These are phyloP conservation scores for Chytriomyces hyalinus DNA, from an alignment of 192 early-diverging fungal genomes.

Conservation along the genomic window DNA sequence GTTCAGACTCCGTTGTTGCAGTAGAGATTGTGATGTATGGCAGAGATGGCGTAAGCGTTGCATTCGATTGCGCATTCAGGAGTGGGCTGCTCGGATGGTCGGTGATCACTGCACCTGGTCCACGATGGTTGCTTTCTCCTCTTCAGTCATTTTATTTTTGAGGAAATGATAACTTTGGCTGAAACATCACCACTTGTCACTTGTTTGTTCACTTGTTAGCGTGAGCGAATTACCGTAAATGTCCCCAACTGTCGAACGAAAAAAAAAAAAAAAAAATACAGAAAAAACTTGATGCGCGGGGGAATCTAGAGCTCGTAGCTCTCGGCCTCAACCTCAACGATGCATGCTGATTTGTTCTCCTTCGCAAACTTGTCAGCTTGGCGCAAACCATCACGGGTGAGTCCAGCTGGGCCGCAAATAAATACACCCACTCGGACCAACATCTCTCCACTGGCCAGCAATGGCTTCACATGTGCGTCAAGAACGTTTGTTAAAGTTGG, in stretches of 20 bases:
- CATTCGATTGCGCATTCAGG: neutral
- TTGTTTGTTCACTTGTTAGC: no score
- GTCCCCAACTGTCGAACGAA: no score
- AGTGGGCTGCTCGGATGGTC: neutral
- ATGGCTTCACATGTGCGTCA: neutral
- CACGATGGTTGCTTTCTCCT: neutral
- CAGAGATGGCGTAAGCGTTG: neutral
- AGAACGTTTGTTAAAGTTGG: neutral
- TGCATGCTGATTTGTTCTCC: neutral
- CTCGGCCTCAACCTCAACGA: no score
- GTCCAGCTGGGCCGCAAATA: neutral
- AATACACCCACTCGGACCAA: neutral
- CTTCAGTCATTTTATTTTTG: constrained; percentile 1
- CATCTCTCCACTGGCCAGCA: neutral
- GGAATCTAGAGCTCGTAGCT: no score
- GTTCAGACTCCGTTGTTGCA: neutral
- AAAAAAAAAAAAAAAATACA: no score
- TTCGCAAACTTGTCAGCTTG: neutral
- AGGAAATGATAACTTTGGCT: neutral
- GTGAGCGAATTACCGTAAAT: no score
- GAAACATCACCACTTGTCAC: no score
- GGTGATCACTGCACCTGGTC: neutral
- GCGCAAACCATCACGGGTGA: neutral
- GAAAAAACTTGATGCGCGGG: no score
- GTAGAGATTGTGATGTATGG: neutral